Evolutionary conservation across 2,329 filamentous ascomycete species (phyloP), one percentile per base, ranked within the genome.

Genomic region (Hypoxylon sp.): DNA sequence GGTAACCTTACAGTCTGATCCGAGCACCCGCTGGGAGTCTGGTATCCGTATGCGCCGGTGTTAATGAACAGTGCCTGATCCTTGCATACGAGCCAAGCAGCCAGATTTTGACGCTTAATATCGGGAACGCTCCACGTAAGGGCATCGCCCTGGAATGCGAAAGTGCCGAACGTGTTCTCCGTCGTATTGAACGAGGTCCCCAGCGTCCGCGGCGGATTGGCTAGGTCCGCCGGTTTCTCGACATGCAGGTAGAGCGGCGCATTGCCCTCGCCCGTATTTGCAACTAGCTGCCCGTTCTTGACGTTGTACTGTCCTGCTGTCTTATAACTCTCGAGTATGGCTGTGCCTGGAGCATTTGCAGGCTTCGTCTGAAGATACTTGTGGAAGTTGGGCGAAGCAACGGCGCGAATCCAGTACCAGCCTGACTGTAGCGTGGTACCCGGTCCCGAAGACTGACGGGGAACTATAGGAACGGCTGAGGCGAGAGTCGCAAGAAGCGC

Each of bases 301-400:
- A 90, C 81, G 69, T 86, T 84, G 80, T 86, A 88, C 76, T 90
- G 87, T 0, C 87, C 87, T 0, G 87, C 88, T 1, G 83, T 85
- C 5, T 80, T 83, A 77, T 84, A 82, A 65, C 80, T 81, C 51
- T 82, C 83, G 60, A 90, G 81, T 29, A 88, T 79, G 1, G 87
- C 87, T 26, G 80, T 78, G 9, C 85, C 84, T 1, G 84, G 77
- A 0, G 80, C 67, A 67, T 81, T 80, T 52, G 80, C 75, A 1
- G 83, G 81, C 37, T 79, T 78, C 8, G 84, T 84, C 77, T 87
- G 84, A 2, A 87, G 80, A 74, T 87, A 87, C 68, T 83, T 84
- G 79, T 86, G 85, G 76, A 83, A 89, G 77, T 89, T 89, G 39
- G 87, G 87, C 0, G 82, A 76, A 29, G 81, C 84, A 1, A 89